phyloP scores from a whole-genome alignment of 164 flowering plant genomes.

The Vitis riparia region DNA sequence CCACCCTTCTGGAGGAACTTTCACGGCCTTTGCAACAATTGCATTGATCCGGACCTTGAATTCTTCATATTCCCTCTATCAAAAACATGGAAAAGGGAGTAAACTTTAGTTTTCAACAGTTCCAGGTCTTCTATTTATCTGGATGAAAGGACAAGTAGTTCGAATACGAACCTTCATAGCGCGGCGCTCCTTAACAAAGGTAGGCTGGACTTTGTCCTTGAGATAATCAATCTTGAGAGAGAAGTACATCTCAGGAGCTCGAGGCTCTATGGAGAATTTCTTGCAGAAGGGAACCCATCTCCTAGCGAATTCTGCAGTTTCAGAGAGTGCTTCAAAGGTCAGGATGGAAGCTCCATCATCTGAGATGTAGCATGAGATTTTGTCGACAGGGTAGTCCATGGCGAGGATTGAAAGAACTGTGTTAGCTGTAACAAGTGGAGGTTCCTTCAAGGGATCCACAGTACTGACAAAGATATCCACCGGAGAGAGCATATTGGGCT shows the following conservation, averaged over 20 bases:
- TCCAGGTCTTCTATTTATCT: too few species aligned
- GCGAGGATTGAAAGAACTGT: conserved; percentile 89
- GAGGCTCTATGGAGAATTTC: conserved; percentile 85
- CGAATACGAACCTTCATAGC: conserved; percentile 77
- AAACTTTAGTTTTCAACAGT: neutral
- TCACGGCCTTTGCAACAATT: conserved; percentile 77
- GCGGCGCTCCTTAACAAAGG: conserved; percentile 91
- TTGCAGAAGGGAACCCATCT: conserved; percentile 99
- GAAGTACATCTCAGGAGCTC: conserved; percentile 96
- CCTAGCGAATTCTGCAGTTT: conserved; percentile 90
- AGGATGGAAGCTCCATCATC: conserved; percentile 99
- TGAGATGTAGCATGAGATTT: conserved; percentile 92
- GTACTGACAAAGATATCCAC: conserved; percentile 93
- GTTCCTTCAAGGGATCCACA: conserved; percentile 96
- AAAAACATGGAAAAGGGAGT: neutral
- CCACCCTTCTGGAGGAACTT: conserved; percentile 93
- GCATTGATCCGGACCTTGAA: conserved; percentile 93
- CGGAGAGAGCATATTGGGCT: conserved; percentile 79
- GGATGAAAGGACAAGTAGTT: too few species aligned
- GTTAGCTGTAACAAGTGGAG: conserved; percentile 90
- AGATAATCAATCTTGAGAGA: conserved; percentile 82
- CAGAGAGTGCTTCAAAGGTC: conserved; percentile 84
- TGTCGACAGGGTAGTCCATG: conserved; percentile 92
- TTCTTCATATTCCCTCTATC: conserved; percentile 95
- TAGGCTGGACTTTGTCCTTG: conserved; percentile 95